Conservation (phyloP, 2,329 filamentous ascomycete genomes). For the Endothia cerciana region DNA sequence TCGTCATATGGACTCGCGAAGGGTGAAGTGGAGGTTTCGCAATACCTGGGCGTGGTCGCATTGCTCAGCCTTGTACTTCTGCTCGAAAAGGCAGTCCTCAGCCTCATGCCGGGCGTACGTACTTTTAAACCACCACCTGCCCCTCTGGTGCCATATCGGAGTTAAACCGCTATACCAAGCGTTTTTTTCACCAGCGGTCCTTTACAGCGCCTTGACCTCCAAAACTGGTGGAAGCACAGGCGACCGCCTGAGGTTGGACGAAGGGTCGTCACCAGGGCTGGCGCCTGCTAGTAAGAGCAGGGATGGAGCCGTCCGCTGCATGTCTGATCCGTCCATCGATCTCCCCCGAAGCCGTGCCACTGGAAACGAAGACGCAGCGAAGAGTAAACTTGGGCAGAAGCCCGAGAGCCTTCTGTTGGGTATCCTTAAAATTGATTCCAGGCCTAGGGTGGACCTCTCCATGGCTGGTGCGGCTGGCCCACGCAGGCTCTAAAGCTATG, state of each 20-base stretch:
- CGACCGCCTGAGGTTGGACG: not conserved
- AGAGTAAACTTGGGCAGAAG: not conserved
- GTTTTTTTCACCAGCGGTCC: too few species aligned
- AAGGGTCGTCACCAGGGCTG: not conserved
- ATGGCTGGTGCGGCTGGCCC: not conserved
- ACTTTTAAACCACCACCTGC: not conserved
- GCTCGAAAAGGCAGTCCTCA: not conserved
- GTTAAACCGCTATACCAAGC: too few species aligned
- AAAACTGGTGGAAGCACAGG: not conserved
- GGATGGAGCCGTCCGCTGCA: too few species aligned
- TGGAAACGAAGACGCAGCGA: not conserved
- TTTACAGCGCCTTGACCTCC: not conserved
- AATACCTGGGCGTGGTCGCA: not conserved
- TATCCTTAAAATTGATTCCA: not conserved
- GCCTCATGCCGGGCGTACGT: not conserved
- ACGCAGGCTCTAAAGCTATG: not conserved
- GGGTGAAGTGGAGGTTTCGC: not conserved
- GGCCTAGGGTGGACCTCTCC: not conserved
- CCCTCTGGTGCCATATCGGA: too few species aligned
- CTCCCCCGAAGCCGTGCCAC: not conserved
- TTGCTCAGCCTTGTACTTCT: not conserved
- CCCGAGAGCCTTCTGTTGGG: not conserved
- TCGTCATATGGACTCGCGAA: not conserved
- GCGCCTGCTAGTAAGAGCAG: not conserved
- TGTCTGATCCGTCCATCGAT: not conserved